These are phyloP conservation scores for Reutealis trisperma DNA, from an alignment of 345 rosid genomes.

Conservation along the genomic window DNA sequence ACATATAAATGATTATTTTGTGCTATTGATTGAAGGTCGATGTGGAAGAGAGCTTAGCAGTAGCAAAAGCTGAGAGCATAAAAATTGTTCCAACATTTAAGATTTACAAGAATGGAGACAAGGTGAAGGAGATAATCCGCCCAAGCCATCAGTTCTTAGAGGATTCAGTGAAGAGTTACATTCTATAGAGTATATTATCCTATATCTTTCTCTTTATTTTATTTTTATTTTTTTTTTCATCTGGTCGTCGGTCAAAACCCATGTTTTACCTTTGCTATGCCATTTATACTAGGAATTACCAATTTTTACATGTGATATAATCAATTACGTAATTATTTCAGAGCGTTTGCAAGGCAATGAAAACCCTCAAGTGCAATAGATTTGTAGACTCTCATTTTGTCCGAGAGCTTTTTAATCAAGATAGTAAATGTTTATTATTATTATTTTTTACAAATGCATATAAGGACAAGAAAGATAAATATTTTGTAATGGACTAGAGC, in stretches of 20 bases:
- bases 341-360: slow-evolving; percentile 1
- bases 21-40: slow-evolving; percentile 60
- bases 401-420: no score
- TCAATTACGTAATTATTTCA: slow-evolving; percentile 27
- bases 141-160: slow-evolving; percentile 84
- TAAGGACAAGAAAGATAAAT: no score
- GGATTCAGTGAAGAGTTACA: slow-evolving; percentile 86
- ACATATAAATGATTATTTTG: no score
- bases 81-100: slow-evolving; percentile 88
- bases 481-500: no score
- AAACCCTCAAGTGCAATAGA: neutral
- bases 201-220: no score
- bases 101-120: slow-evolving; percentile 74
- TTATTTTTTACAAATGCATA: no score
- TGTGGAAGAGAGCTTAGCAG: slow-evolving; percentile 49
- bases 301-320: slow-evolving; percentile 30
- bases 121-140: slow-evolving; percentile 84
- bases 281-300: slow-evolving; percentile 26
- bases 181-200: slow-evolving; percentile 5
- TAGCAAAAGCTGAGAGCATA: slow-evolving; percentile 73
- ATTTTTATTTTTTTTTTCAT: no score
- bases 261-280: neutral
- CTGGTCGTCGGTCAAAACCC: no score
- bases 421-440: no score
- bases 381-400: no score